These are phyloP conservation scores for Penicillium sp. DNA, from an alignment of 2,329 filamentous ascomycete species.

Conservation along the genomic window DNA sequence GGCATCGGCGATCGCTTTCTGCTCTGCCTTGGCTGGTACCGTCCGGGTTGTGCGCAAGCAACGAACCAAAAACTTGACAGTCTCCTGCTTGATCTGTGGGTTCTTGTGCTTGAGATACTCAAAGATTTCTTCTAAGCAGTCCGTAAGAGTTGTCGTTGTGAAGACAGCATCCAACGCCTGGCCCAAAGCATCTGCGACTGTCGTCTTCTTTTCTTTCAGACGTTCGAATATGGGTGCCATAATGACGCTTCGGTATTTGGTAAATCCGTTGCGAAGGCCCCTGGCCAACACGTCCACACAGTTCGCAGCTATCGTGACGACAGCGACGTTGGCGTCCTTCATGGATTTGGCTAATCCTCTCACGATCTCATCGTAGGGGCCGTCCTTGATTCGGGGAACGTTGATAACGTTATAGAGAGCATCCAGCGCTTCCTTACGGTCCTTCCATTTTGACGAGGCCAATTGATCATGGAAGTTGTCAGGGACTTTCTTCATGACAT, in stretches of 20 bases:
- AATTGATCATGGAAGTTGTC: conserved; percentile 79
- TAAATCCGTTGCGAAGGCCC: conserved; percentile 74
- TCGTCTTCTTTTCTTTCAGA: conserved; percentile 93
- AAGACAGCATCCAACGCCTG: conserved; percentile 75
- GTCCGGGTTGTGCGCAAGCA: conserved; percentile 79
- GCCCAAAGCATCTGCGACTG: conserved; percentile 82
- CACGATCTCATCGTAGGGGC: conserved; percentile 79
- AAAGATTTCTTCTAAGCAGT: conserved; percentile 87
- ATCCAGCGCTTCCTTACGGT: conserved; percentile 90
- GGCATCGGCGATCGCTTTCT: conserved; percentile 79
- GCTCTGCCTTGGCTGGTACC: conserved; percentile 80
- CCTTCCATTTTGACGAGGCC: conserved; percentile 95
- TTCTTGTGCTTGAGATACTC: conserved; percentile 91
- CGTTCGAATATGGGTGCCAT: conserved; percentile 92
- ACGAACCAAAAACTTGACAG: conserved; percentile 87
- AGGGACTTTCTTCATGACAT: conserved; percentile 78
- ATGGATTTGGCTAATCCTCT: conserved; percentile 88
- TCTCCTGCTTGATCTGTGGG: conserved; percentile 94
- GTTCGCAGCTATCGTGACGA: conserved; percentile 88
- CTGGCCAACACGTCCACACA: conserved; percentile 88
- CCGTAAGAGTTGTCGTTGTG: conserved; percentile 66
- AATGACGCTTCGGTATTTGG: conserved; percentile 74
- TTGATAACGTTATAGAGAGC: conserved; percentile 73
- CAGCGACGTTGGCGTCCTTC: conserved; percentile 97
- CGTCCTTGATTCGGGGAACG: conserved; percentile 87